Evolutionary conservation across 1,284 basidiomycete genomes (phyloP).

Genomic region (Earliella scabrosa): DNA sequence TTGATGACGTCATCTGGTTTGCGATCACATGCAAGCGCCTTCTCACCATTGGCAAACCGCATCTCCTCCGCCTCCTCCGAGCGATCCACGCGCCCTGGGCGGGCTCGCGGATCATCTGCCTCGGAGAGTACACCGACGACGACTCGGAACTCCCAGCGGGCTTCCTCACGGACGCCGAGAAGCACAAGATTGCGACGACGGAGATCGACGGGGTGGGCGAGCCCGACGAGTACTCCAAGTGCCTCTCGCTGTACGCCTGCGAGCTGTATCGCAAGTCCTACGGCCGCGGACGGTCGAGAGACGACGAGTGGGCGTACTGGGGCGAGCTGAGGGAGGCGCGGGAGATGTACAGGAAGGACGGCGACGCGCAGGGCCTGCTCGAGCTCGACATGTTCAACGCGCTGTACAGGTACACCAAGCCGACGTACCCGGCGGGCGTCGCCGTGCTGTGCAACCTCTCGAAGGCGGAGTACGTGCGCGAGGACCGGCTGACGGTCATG

Average conservation of each 20-base stretch:
- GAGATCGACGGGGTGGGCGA: too few relatives aligned
- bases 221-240: too few relatives aligned
- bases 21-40: conserved; percentile 14
- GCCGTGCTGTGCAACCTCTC: conserved; percentile 4
- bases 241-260: too few relatives aligned
- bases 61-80: neutral
- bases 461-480: conserved; percentile 3
- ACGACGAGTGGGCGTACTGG: too few relatives aligned
- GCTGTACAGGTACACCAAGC: too few relatives aligned
- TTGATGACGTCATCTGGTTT: neutral
- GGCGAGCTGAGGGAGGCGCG: too few relatives aligned
- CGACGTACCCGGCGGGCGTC: neutral
- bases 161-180: neutral
- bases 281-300: too few relatives aligned
- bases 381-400: too few relatives aligned
- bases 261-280: too few relatives aligned
- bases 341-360: too few relatives aligned
- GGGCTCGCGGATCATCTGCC: conserved; percentile 21
- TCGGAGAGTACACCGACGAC: conserved; percentile 7
- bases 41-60: conserved; percentile 2
- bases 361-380: too few relatives aligned
- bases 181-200: too few relatives aligned
- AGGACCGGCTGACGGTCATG: neutral
- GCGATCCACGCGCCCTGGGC: conserved; percentile 1
- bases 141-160: conserved; percentile 2